Base-by-base conservation (phyloP, 2,329 filamentous ascomycete genomes). In the Paramyrothecium roridum region DNA sequence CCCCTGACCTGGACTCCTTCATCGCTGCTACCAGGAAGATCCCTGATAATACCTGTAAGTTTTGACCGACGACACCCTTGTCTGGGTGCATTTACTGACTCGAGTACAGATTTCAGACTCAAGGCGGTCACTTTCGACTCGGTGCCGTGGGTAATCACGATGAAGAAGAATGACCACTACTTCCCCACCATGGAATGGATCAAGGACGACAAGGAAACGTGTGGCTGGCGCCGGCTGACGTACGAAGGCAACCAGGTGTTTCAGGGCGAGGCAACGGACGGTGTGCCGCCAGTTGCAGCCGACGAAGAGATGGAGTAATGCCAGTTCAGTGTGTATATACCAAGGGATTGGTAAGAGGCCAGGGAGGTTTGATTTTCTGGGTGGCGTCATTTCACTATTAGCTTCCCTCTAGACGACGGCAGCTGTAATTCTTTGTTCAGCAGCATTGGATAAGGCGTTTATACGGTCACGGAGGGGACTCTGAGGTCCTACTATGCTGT, bases 111-210 rank as follows among this genome's bases (percentile, higher is more conserved):
- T 75, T 99, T 99, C 85, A 87, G 95, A 19, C 81, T 99, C 53
- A 93, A 93, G 71, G 91, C 95, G n/a, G 91, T 98, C 71, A 98
- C 95, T 0, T 99, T 99, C 67, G 95, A 99, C 72, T 96, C 96
- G 66, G 92, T 99, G 11, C 93, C 93, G 3, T 99, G 95, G 92
- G 92, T 99, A n/a, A 91, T 96, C 43, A 99, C 95, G 10, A 96
- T 99, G 90, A 99, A 99, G 86, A 98, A 98, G 83, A 97, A 97
- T 65, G 93, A 99, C 70, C 95, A 99, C 73, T 99, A 99, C 71
- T 89, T 89, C 73, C 86, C 86, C 1, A 88, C 85, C 1, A 83
- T 85, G 71, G 86, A 89, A 65, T 87, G 85, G 80, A 82, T 85
- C 71, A 88, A 87, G 70, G 85, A 88, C 60, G 67, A 73, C 16